Base-by-base conservation (phyloP, 2,329 filamentous ascomycete species). In the Epichloe coenophiala region DNA sequence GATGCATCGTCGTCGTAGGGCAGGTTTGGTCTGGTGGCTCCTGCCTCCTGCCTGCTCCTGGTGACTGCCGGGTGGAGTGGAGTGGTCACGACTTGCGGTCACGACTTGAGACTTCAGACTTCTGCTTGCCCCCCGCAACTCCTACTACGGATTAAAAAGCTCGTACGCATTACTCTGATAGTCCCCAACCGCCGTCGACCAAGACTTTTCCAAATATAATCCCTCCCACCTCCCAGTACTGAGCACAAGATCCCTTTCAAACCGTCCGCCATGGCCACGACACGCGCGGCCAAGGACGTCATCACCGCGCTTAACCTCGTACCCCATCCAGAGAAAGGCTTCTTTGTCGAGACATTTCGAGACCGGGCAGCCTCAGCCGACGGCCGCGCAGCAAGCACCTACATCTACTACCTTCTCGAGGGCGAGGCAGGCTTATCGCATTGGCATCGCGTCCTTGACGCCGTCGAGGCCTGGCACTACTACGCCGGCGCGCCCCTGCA, bases 371-470 rank as follows among this genome's bases (percentile, higher is more conserved):
- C 57, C 0, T 54, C 57, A 3, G 23, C 54, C 12, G 45, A 59
- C 11, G 61, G 57, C 40, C 72, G 73, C 50, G 70, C 72, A 2
- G 52, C 63, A 50, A 74, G 71, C 61, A 76, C 74, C 1, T 67
- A 66, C 46, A 77, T 76, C 57, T 77, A 77, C 63, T 77, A 77
- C 56, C 66, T 77, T 0, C 68, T 77, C 5, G 68, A 76, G 49
- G 69, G 71, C 36, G 54, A 60, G 7, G 60, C 55, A 1, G 68
- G 70, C 0, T 55, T 65, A 17, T 77, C 74, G 4, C 59, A 68
- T 51, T 77, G 73, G 74, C 74, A 77, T 59, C 70, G 71, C 49
- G 68, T 74, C 46, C 55, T 63, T 7, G 71, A 75, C 50, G 69
- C 70, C 3, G 69, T 62, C 38, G 72, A 77, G 57, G 60, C 73